phyloP scores from a whole-genome alignment of 495 filamentous ascomycete genomes.

The Xylaria scruposa region DNA sequence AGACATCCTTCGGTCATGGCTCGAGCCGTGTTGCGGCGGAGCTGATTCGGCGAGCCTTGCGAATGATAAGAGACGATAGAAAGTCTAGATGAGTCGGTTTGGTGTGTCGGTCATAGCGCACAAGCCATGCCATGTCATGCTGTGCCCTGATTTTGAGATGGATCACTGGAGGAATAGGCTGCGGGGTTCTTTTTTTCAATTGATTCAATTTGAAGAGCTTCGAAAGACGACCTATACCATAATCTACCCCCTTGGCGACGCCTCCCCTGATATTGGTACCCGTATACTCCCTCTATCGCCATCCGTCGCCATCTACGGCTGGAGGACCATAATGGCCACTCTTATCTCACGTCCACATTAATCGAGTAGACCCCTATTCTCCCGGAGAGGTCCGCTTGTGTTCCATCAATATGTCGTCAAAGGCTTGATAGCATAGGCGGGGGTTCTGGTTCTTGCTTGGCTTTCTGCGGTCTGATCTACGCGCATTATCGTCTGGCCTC shows the following conservation, averaged over 20 bases:
- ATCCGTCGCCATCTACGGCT: constrained; percentile 2
- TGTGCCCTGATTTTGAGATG: neutral
- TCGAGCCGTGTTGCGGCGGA: constrained; percentile 14
- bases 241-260: constrained; percentile 2
- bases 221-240: constrained; percentile 14
- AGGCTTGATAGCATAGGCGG: constrained; percentile 11
- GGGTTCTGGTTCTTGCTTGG: constrained; percentile 17
- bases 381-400: neutral
- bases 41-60: constrained; percentile 20
- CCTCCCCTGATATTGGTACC: neutral
- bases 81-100: neutral
- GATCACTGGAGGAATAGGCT: neutral
- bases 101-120: constrained; percentile 10
- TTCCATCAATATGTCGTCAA: constrained; percentile 21
- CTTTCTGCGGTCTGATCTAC: constrained; percentile 22
- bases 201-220: constrained; percentile 8
- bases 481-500: constrained; percentile 12
- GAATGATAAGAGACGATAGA: constrained; percentile 9
- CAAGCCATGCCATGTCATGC: constrained; percentile 7
- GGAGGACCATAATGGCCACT: neutral
- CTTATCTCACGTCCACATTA: constrained; percentile 9
- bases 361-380: neutral
- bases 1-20: constrained; percentile 16
- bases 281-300: constrained; percentile 7
- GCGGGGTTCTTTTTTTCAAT: constrained; percentile 7